Conservation (phyloP, 371 early-diverging fungal genomes). For the Apophysomyces sp. region DNA sequence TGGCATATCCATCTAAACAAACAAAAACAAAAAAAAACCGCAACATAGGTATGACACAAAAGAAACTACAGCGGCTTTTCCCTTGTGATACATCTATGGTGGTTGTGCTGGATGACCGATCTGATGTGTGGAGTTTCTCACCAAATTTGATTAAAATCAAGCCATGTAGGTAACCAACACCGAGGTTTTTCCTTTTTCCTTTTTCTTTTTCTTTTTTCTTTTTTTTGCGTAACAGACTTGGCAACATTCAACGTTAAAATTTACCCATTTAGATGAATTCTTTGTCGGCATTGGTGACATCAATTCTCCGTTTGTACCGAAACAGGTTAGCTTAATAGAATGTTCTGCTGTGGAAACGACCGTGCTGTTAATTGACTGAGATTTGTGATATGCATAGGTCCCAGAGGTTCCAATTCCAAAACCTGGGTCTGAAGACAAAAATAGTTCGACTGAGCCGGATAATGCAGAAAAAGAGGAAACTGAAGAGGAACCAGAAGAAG, state of each 20-base stretch:
- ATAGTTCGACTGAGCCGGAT: constrained; percentile 1
- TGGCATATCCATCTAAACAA: no score
- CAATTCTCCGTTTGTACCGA: constrained; percentile 67
- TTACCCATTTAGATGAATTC: constrained; percentile 68
- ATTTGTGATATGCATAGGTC: background rate
- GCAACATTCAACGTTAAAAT: background rate
- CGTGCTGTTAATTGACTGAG: constrained; percentile 4
- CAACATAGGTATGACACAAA: constrained; percentile 77
- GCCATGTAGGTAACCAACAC: constrained; percentile 69
- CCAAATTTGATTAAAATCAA: constrained; percentile 87
- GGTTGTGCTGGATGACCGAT: constrained; percentile 97
- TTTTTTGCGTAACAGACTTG: background rate
- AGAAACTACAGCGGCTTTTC: constrained; percentile 90
- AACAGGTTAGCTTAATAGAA: constrained; percentile 22
- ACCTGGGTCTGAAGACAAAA: background rate
- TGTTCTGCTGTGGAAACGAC: background rate
- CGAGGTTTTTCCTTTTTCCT: background rate
- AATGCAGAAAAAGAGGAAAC: constrained; percentile 6
- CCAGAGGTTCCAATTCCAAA: background rate
- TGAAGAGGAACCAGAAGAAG: constrained; percentile 8
- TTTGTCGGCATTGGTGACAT: constrained; percentile 96
- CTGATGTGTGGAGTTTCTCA: constrained; percentile 96
- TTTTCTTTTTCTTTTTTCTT: background rate
- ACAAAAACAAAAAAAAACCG: no score
- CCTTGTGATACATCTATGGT: constrained; percentile 98